Base-by-base conservation (phyloP, 2,329 filamentous ascomycete genomes). In the Cercospora nicotianae region DNA sequence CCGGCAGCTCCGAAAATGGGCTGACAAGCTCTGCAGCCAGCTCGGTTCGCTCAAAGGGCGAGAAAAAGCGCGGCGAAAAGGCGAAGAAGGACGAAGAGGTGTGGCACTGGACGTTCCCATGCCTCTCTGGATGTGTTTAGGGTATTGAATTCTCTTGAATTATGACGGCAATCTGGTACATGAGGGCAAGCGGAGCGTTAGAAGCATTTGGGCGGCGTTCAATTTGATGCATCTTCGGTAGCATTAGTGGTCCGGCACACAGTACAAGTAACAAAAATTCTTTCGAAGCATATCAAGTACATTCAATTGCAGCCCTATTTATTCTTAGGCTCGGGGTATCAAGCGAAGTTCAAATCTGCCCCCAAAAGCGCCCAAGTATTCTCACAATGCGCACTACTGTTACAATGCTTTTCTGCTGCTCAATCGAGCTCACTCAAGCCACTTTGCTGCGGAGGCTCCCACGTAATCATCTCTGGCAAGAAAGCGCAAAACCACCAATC, bases 401-500 rank as follows among this genome's bases (percentile, higher is more conserved):
- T 45, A 31, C 51, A 26, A 30, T 13, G 3, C 39, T 60, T 20
- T 42, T 16, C 7, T 13, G 12, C 63, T 53, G 30, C 30, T 53
- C 57, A 65, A 26, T 30, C 30, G 30, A 64, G 31, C 12, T 64
- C 62, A 30, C 9, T 7, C 36, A 64, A 57, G 7, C 62, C 62
- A 59, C 53, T 53, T 12, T 45, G 33, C 20, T 26, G 33, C n/a
- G 72, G 70, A 28, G 70, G 55, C 59, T 70, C 42, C 75, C 75
- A 76, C 16, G 31, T 64, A 7, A 72, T 68, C 48, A 78, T 68
- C 45, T 75, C 74, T 10, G 73, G 70, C 58, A 66, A 63, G 64
- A 78, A 75, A 26, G 85, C 83, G 62, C 89, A 76, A 87, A 89
- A 91, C 89, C 89, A 91, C 89, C 88, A 90, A 76, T 90, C 88